Conservation (phyloP, 1,284 basidiomycete species). For the Paramarasmius palmivorus region DNA sequence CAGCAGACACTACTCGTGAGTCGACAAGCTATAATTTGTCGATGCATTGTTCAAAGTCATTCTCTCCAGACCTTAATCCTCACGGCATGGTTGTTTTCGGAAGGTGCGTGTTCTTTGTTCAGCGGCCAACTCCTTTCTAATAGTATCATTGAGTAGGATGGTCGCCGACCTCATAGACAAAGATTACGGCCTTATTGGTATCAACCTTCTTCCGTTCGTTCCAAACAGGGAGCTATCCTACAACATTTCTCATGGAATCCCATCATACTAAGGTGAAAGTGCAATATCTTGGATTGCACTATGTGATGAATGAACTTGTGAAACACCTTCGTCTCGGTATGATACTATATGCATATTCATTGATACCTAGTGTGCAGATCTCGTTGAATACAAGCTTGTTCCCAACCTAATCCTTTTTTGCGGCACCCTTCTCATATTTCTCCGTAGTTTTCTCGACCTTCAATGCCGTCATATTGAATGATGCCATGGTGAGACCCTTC, state of each 20-base stretch:
- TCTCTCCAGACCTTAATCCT: neutral
- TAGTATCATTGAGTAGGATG: neutral
- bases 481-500: slow-evolving; percentile 57
- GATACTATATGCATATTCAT: too few relatives aligned
- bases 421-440: neutral
- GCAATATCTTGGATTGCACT: too few relatives aligned
- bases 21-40: neutral
- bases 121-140: neutral
- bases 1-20: neutral
- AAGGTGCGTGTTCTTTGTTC: neutral
- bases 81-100: neutral
- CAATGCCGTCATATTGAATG: slow-evolving; percentile 57
- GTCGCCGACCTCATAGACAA: neutral
- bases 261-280: neutral
- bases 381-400: too few relatives aligned
- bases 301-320: too few relatives aligned
- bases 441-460: slow-evolving; percentile 46
- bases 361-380: too few relatives aligned
- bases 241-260: slow-evolving; percentile 3
- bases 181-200: neutral
- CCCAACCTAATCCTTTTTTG: slow-evolving; percentile 8
- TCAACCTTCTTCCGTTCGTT: neutral
- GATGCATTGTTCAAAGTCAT: too few relatives aligned
- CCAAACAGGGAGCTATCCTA: neutral
- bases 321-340: too few relatives aligned